Evolutionary conservation across 805 yeast genomes (phyloP).

Genomic region (Sungouiozyma intestinalis): DNA sequence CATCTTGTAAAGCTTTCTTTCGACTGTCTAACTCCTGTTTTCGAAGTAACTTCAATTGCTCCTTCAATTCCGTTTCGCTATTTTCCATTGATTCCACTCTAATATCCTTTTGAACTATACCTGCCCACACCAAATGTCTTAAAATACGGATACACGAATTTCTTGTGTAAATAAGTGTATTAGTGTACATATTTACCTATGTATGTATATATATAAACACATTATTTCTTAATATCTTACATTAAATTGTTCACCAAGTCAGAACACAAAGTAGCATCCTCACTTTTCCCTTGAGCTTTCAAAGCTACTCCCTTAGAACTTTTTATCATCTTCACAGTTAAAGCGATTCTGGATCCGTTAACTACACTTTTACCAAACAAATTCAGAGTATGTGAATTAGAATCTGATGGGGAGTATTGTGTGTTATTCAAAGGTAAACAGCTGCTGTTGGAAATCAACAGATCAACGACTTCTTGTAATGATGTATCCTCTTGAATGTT

Average conservation of each 20-base stretch:
- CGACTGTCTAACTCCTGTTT: conserved; percentile 21
- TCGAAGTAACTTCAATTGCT: conserved; percentile 20
- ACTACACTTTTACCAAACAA: conserved; percentile 62
- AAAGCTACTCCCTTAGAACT: conserved; percentile 40
- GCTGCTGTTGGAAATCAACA: conserved; percentile 42
- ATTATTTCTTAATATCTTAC: conserved; percentile 4
- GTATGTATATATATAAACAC: not conserved
- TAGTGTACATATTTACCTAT: not conserved
- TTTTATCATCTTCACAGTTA: conserved; percentile 45
- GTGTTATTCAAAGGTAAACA: conserved; percentile 68
- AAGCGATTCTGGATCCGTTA: conserved; percentile 34
- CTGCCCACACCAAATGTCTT: no score
- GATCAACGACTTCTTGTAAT: conserved; percentile 47
- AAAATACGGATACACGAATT: no score
- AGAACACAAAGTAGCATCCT: conserved; percentile 30
- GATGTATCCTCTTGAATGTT: conserved; percentile 42
- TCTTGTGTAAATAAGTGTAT: not conserved
- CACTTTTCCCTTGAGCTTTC: conserved; percentile 50
- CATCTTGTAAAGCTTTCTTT: conserved; percentile 9
- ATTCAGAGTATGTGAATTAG: conserved; percentile 59
- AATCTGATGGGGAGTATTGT: conserved; percentile 48
- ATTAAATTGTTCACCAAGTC: conserved; percentile 23
- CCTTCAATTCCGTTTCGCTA: conserved; percentile 18
- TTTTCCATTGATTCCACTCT: conserved; percentile 10
- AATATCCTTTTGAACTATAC: not conserved